phyloP scores from a whole-genome alignment of 805 yeast species.

The Yarrowia keelungensis region DNA sequence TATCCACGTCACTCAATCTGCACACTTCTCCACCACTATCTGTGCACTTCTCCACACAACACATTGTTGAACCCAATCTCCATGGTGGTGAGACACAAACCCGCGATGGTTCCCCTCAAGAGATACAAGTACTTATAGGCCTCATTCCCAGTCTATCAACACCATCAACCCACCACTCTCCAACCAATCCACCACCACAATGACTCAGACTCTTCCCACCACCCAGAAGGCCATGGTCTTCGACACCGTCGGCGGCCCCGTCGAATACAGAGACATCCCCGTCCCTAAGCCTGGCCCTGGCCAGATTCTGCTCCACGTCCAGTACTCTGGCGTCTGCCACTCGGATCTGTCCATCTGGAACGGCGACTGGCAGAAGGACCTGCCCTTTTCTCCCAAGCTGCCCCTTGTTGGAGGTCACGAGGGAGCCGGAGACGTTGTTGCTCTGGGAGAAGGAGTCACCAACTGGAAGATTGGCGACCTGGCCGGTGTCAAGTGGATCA shows the following conservation, averaged over 20 bases:
- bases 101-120: conserved; percentile 3
- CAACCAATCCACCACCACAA: conserved; percentile 8
- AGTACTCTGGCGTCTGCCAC: conserved; percentile 92
- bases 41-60: not conserved
- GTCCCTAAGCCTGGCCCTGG: conserved; percentile 80
- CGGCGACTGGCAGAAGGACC: conserved; percentile 94
- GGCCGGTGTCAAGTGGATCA: conserved; percentile 86
- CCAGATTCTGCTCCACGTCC: conserved; percentile 79
- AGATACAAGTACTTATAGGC: not conserved
- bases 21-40: too few species aligned
- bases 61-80: conserved; percentile 12
- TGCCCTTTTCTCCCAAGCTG: conserved; percentile 78
- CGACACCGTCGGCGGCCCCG: conserved; percentile 68
- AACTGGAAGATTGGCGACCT: conserved; percentile 79
- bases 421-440: conserved; percentile 88
- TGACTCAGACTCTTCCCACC: conserved; percentile 55
- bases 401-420: conserved; percentile 90
- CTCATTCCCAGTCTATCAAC: not conserved
- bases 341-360: conserved; percentile 93
- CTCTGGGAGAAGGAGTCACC: conserved; percentile 69
- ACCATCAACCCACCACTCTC: not conserved
- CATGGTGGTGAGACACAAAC: not conserved
- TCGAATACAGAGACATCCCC: conserved; percentile 73
- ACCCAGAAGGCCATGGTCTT: conserved; percentile 76
- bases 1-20: not conserved